phyloP scores from a whole-genome alignment of 345 rosid species.

The Camelina laxa region DNA sequence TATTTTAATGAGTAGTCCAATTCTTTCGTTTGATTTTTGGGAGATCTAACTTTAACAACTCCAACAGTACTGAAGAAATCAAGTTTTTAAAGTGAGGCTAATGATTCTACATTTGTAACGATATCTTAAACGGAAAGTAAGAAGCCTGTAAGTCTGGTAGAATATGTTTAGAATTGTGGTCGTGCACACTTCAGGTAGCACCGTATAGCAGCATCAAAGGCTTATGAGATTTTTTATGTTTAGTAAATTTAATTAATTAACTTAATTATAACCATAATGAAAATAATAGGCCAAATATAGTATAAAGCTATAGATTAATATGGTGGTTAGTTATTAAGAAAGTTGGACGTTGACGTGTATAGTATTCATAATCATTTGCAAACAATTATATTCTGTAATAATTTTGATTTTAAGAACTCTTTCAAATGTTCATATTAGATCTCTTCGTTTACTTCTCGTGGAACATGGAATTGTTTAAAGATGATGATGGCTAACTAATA shows the following conservation, averaged over 20 bases:
- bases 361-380: slow-evolving; percentile 23
- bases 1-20: slow-evolving; percentile 5
- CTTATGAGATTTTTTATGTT: not conserved
- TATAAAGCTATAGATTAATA: slow-evolving; percentile 1
- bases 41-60: slow-evolving; percentile 1
- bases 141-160: slow-evolving; percentile 12
- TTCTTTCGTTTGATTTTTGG: not conserved
- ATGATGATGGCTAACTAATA: slow-evolving; percentile 12
- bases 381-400: not conserved
- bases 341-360: slow-evolving; percentile 31
- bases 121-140: slow-evolving; percentile 14
- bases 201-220: not conserved
- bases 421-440: slow-evolving; percentile 11
- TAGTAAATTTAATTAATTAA: not conserved
- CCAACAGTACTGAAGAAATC: not conserved
- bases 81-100: not conserved
- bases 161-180: not conserved
- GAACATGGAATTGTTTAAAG: slow-evolving; percentile 1
- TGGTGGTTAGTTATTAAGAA: slow-evolving; percentile 3
- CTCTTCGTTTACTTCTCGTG: slow-evolving; percentile 16
- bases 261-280: not conserved
- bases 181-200: not conserved
- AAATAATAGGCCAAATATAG: not conserved
- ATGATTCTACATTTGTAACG: slow-evolving; percentile 16
- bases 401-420: not conserved